Percentiles rank a stretch among this genome's conserved stretches.
phyloP scores from a whole-genome alignment of 768 basidiomycete species.

The Leccinum subtestaceum region DNA sequence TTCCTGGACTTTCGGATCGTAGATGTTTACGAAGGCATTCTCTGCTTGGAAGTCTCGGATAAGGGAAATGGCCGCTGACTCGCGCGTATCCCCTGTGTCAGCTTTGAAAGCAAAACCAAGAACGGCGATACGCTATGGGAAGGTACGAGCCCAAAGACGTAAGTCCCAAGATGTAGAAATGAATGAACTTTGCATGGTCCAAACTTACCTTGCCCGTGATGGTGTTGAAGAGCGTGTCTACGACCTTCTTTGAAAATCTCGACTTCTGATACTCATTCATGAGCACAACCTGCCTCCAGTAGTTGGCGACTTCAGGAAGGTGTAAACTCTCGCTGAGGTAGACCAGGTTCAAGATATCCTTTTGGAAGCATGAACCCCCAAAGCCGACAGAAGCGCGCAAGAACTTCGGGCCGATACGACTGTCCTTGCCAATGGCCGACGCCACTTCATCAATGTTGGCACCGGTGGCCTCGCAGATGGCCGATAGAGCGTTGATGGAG shows the following conservation, averaged over 20 bases:
- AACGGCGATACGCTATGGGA: conserved; percentile 79
- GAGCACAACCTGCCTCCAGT: conserved; percentile 96
- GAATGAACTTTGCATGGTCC: neutral
- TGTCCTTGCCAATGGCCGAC: conserved; percentile 88
- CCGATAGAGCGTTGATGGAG: conserved; percentile 95
- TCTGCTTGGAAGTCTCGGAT: conserved; percentile 92
- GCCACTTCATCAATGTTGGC: conserved; percentile 99
- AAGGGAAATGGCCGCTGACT: conserved; percentile 92
- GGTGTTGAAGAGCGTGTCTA: conserved; percentile 97
- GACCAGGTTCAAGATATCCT: conserved; percentile 98
- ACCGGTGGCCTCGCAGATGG: conserved; percentile 98
- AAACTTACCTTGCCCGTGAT: conserved; percentile 85
- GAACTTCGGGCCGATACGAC: conserved; percentile 93
- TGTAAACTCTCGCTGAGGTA: conserved; percentile 94
- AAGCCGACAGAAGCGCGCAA: conserved; percentile 95
- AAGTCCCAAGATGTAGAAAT: conserved; percentile 8
- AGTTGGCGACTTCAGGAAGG: conserved; percentile 93
- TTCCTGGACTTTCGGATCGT: conserved; percentile 86
- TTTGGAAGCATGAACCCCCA: conserved; percentile 99
- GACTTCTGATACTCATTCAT: conserved; percentile 99
- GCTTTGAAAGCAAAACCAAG: conserved; percentile 99
- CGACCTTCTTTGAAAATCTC: conserved; percentile 92
- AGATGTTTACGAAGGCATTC: conserved; percentile 81
- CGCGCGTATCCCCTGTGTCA: conserved; percentile 98
- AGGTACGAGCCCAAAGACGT: conserved; percentile 4